Base-by-base conservation (phyloP, 2,329 filamentous ascomycete genomes). In the Epichloe scottii region DNA sequence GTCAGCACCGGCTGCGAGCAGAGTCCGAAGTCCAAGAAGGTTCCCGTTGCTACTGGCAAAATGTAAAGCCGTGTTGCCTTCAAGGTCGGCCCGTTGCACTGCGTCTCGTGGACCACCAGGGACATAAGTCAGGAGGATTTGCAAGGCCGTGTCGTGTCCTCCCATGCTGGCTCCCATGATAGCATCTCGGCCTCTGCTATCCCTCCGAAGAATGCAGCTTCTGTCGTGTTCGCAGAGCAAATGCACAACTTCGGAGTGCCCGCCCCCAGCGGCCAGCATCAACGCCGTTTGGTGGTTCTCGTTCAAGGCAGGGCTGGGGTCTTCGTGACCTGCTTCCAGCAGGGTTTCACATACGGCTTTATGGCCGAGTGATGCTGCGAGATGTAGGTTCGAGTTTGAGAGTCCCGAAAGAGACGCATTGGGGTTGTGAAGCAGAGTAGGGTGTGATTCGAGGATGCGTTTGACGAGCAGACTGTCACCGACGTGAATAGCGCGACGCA, bases 61-160 rank as follows among this genome's bases (percentile, higher is more conserved):
- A 68, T 95, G 89, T 42, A 95, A 72, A 0, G 88, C 86, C 2
- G 88, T 94, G 63, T 94, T 93, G n/a, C 89, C 89, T 52, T 85
- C 78, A 1, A 74, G 60, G 61, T 95, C 89, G 4, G 74, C 71
- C 33, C 75, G 71, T 44, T 72, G 72, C 6, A 86, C 74, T 3
- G 78, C 76, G 0, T 70, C 69, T 21, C 66, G 65, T 0, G 77
- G 70, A 14, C 78, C 78, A n/a, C 68, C 68, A 7, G 79, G 78
- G 1, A 72, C 75, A 58, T 77, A 82, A 0, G 80, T 84, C 48
- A 85, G 67, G 33, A 85, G 70, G 50, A 84, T 74, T 63, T 84
- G 81, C n/a, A 85, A 65, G 5, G 76, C 74, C 0, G 80, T 84
- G 56, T 84, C 81, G 62, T 83, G 77, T 1, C 81, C 81, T 33